phyloP scores from a whole-genome alignment of 108 stramenopile genomes.

The Aurantiochytrium sp. region DNA sequence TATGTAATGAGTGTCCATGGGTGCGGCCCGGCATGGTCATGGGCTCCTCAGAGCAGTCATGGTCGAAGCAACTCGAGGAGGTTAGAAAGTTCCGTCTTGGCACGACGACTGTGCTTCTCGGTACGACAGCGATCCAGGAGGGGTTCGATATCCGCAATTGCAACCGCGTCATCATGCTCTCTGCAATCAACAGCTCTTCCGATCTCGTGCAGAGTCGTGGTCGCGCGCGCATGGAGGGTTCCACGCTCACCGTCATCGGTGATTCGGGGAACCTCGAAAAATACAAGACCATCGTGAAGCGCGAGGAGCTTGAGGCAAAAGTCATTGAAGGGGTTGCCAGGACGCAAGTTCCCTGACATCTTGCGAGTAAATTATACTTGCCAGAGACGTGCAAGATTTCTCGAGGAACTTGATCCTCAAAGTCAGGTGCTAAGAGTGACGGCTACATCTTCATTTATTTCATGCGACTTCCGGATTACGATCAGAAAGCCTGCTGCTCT shows the following conservation, averaged over 20 bases:
- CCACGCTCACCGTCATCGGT: background rate
- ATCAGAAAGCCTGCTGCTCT: too few species aligned
- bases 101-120: background rate
- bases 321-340: too few species aligned
- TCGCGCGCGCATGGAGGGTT: background rate
- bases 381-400: too few species aligned
- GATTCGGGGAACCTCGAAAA: background rate
- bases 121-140: background rate
- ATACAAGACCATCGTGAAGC: background rate
- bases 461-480: too few species aligned
- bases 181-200: background rate
- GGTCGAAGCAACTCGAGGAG: background rate
- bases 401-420: too few species aligned
- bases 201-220: background rate
- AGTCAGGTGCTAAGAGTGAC: too few species aligned
- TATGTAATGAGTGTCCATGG: background rate
- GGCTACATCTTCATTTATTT: too few species aligned
- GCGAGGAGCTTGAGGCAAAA: too few species aligned
- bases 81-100: background rate
- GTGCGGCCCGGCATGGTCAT: background rate
- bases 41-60: background rate
- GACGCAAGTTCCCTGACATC: too few species aligned
- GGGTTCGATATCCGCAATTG: background rate
- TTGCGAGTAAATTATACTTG: too few species aligned
- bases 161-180: background rate